Evolutionary conservation across 257 asterid species (phyloP), one percentile per base, ranked within the genome.

Genomic region (Capsicum rhomboideum): DNA sequence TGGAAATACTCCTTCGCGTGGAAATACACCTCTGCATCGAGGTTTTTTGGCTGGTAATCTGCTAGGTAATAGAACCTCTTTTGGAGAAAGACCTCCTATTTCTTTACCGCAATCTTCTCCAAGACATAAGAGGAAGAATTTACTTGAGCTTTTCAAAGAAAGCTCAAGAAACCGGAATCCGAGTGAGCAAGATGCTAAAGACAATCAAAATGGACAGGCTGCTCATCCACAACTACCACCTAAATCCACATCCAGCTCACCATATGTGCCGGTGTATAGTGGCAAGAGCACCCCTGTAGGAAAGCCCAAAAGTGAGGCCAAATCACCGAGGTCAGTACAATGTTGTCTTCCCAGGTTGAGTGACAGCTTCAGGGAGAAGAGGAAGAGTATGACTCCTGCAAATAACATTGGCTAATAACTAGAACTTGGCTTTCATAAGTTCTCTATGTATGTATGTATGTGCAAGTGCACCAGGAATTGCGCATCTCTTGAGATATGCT

Each of bases 1-100:
- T 16, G 97, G 97, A 63, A 95, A 77, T 58, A 91, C 95, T 16
- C 97, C 97, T 49, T 92, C 96, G 5, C 90, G 90, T 21, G 97
- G 97, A 67, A 95, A 72, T 53, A 91, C 97, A 11, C 98, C 98
- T 1, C 91, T 91, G 31, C 95, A 92, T 87, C 90, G 83, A 40
- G 84, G 75, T 84, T 87, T 85, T 83, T 83, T 92, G 10, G 50
- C 49, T 13, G 92, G 90, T 29, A 86, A 63, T 72, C 81, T 84
- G n/a, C 75, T 10, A 23, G 28, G 28, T 11, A 90, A 87, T 49
- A 84, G 84, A 21, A 21, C 85, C 26, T 37, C 78, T 58, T 13
- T 64, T 69, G 56, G 29, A 6, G 91, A 83, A 71, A 86, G 58
- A 61, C 29, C 84, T 67, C 12, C 59, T 34, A 86, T 17, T 29